Conservation (phyloP, 1,139 yeast species). For the Pichiaceae sp. region DNA sequence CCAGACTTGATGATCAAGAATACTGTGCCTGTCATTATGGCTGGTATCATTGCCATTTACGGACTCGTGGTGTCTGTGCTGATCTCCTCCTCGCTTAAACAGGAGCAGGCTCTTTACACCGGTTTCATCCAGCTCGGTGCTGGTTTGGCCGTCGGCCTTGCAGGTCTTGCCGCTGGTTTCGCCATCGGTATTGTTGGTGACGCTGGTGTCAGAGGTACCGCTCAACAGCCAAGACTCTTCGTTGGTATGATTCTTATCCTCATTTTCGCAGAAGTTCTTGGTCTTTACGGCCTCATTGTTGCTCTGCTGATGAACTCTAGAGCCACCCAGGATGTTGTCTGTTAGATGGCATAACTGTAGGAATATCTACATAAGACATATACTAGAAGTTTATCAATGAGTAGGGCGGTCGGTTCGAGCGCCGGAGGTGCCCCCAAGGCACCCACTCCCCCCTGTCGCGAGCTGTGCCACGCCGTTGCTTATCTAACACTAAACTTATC, state of each 20-base stretch:
- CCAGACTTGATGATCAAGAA: conserved; percentile 89
- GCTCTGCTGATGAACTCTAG: conserved; percentile 95
- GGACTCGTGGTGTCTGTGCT: conserved; percentile 96
- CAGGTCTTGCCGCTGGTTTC: conserved; percentile 96
- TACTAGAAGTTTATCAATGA: no score
- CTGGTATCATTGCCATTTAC: conserved; percentile 98
- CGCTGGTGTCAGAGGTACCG: conserved; percentile 95
- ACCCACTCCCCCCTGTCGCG: no score
- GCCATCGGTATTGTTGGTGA: conserved; percentile 99
- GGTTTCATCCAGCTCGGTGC: conserved; percentile 99
- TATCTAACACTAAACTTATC: neutral
- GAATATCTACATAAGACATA: no score
- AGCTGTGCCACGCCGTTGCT: no score
- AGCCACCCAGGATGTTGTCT: conserved; percentile 84
- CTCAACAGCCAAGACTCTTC: conserved; percentile 93
- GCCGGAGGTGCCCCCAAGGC: no score
- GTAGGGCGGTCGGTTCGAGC: no score
- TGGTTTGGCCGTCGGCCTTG: conserved; percentile 93
- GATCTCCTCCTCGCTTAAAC: conserved; percentile 84
- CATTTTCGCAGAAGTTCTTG: conserved; percentile 98
- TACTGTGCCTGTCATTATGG: conserved; percentile 97
- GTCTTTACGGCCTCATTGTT: conserved; percentile 94
- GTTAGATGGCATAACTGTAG: no score
- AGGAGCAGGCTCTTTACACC: conserved; percentile 87
- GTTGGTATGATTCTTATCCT: conserved; percentile 96